These are phyloP conservation scores for Hymenoscyphus fraxineus DNA, from an alignment of 2,329 filamentous ascomycete species.

Conservation along the genomic window DNA sequence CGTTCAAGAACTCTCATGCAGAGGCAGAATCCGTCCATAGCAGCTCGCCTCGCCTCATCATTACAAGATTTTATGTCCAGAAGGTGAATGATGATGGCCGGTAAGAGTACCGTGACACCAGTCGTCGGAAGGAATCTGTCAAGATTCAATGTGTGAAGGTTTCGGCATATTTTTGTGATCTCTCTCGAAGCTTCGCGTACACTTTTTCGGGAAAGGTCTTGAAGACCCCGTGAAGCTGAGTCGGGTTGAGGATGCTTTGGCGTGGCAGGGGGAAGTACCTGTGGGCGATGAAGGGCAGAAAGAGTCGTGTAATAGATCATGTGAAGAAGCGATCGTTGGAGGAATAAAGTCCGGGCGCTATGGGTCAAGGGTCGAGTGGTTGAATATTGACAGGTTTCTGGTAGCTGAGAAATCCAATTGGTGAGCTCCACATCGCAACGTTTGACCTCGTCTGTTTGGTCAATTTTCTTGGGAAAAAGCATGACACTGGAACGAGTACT, in stretches of 20 bases:
- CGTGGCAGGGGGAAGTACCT: slow-evolving; percentile 75
- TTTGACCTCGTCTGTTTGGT: slow-evolving; percentile 75
- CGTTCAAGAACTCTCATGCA: slow-evolving; percentile 91
- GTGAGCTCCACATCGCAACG: slow-evolving; percentile 75
- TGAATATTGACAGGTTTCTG: slow-evolving; percentile 67
- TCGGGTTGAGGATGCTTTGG: slow-evolving; percentile 39
- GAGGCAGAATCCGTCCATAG: slow-evolving; percentile 77
- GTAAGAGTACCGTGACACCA: slow-evolving; percentile 84
- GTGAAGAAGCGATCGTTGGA: slow-evolving; percentile 83
- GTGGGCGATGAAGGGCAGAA: slow-evolving; percentile 85
- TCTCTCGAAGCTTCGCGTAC: slow-evolving; percentile 80
- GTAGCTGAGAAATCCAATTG: slow-evolving; percentile 71
- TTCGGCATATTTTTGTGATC: slow-evolving; percentile 79
- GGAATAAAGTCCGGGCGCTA: slow-evolving; percentile 54
- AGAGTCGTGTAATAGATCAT: slow-evolving; percentile 93
- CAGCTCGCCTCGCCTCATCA: slow-evolving; percentile 65
- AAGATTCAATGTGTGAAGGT: slow-evolving; percentile 68
- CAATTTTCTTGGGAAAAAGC: slow-evolving; percentile 82
- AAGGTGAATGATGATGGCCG: slow-evolving; percentile 90
- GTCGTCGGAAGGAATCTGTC: slow-evolving; percentile 82
- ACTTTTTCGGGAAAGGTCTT: slow-evolving; percentile 77
- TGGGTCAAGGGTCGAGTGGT: slow-evolving; percentile 52
- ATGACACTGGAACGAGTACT: slow-evolving; percentile 73
- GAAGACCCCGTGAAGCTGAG: slow-evolving; percentile 59
- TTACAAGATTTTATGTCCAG: slow-evolving; percentile 86